Conservation (phyloP, 345 rosid species). For the Eucalyptus coolabah region DNA sequence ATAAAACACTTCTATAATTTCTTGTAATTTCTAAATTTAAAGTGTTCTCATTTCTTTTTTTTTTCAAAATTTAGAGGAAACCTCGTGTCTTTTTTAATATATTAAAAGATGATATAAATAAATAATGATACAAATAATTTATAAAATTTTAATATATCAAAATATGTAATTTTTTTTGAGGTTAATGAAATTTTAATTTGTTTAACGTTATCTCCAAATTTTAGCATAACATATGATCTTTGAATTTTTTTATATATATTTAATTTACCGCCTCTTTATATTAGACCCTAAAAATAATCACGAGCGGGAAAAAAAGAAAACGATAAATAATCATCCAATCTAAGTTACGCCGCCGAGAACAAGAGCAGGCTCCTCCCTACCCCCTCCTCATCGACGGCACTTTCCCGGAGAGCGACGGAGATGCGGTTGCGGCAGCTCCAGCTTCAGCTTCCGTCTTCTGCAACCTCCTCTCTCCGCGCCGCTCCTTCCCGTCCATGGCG, state of each 20-base stretch:
- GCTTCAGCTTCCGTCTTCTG: background rate
- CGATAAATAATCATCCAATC: background rate
- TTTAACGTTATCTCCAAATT: rapidly evolving
- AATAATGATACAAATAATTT: rapidly evolving
- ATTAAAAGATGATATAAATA: no score
- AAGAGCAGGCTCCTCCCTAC: background rate
- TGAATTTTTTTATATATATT: no score
- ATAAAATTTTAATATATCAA: no score
- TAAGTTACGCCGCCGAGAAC: background rate
- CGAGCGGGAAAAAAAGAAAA: background rate
- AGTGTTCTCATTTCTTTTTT: no score
- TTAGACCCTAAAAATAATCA: background rate
- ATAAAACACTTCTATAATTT: no score
- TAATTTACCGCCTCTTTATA: background rate
- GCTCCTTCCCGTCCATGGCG: background rate
- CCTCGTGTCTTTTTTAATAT: background rate
- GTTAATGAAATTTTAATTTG: no score
- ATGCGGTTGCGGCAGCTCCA: background rate
- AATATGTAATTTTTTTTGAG: no score
- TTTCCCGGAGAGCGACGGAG: background rate
- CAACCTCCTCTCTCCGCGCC: background rate
- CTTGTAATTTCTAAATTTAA: no score
- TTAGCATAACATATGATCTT: no score
- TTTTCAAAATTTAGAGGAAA: background rate
- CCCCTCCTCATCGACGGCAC: background rate